Conservation (phyloP, 305 asterid genomes). For the Plantago rigida region DNA sequence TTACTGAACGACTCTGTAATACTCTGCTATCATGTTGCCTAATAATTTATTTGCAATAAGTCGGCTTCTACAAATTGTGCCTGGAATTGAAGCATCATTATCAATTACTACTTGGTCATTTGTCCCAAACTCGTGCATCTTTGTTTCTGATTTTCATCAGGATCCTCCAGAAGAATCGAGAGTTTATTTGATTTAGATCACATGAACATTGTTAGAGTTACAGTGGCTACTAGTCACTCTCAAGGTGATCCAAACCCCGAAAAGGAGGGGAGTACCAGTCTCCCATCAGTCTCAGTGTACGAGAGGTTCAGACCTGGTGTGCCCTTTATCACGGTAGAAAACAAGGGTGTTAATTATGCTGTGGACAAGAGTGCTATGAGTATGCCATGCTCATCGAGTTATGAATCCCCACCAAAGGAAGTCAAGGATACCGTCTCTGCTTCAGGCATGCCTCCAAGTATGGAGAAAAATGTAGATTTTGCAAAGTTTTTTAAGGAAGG, state of each 20-base stretch:
- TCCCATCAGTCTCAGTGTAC: constrained; percentile 22
- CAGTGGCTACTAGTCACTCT: constrained; percentile 23
- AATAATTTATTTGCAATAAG: constrained; percentile 4
- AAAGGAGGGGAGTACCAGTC: constrained; percentile 26
- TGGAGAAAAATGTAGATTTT: constrained; percentile 31
- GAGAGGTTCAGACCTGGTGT: constrained; percentile 23
- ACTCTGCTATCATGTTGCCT: not conserved
- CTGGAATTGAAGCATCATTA: not conserved
- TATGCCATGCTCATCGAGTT: constrained; percentile 27
- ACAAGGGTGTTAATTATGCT: constrained; percentile 10
- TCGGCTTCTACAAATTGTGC: not conserved
- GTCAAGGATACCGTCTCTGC: constrained; percentile 27
- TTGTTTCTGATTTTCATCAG: constrained; percentile 27
- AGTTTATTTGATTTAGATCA: constrained; percentile 52
- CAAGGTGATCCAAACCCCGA: constrained; percentile 25
- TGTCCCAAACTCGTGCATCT: constrained; percentile 5
- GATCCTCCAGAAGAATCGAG: constrained; percentile 51
- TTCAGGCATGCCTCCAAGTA: constrained; percentile 23
- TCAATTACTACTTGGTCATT: not conserved
- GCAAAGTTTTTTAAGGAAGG: constrained; percentile 40
- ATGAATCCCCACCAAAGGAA: constrained; percentile 27
- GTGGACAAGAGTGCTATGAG: constrained; percentile 26
- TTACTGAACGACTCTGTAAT: not conserved
- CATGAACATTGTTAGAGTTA: constrained; percentile 35
- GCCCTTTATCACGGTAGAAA: not conserved